Percentiles rank a stretch among this genome's conserved stretches.
phyloP scores from a whole-genome alignment of 345 rosid species.

The Acer saccharum region DNA sequence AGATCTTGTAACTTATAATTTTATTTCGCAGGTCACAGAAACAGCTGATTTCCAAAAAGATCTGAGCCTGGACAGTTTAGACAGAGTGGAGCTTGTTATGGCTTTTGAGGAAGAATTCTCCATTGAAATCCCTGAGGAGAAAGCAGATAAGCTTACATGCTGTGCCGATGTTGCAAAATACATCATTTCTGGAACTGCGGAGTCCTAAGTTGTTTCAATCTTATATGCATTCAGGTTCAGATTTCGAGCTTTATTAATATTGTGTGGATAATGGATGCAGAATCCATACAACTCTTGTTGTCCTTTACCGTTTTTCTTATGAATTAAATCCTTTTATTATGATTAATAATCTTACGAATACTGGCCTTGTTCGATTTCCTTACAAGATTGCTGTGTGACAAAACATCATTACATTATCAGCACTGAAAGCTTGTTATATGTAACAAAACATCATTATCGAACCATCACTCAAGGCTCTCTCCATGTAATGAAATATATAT shows the following conservation, averaged over 20 bases:
- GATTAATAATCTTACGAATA: neutral
- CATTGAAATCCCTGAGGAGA: constrained; percentile 63
- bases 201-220: constrained; percentile 18
- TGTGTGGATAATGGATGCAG: neutral
- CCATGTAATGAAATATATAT: neutral
- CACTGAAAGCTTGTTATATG: neutral
- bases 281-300: neutral
- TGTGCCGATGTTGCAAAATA: constrained; percentile 65
- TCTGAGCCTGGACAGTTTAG: constrained; percentile 61
- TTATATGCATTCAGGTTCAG: neutral
- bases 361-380: neutral
- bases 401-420: constrained; percentile 7
- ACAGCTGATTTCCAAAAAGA: constrained; percentile 67
- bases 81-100: constrained; percentile 74
- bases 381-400: neutral
- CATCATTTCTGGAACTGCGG: constrained; percentile 33
- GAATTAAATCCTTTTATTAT: neutral
- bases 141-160: constrained; percentile 58
- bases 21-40: constrained; percentile 47
- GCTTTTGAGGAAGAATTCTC: constrained; percentile 70
- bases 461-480: neutral
- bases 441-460: neutral
- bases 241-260: neutral
- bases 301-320: neutral
- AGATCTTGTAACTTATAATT: neutral